Conservation (phyloP, 192 early-diverging fungal genomes). For the Nowakowskiella sp. region DNA sequence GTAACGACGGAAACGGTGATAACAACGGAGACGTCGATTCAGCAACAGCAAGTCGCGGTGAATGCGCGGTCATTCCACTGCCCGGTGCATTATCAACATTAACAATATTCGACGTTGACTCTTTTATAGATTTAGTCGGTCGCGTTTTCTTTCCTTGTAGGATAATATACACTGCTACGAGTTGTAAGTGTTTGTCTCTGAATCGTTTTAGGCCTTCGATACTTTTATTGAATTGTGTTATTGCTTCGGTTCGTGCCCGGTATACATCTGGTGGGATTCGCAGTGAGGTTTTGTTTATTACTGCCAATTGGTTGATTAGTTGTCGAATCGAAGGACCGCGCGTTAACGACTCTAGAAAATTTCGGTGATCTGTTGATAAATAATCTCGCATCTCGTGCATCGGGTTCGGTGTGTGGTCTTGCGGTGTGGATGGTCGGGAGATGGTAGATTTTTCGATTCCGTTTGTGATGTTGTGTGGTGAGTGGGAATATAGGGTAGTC, state of each 20-base stretch:
- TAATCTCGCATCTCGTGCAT: slow-evolving; percentile 88
- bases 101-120: slow-evolving; percentile 20
- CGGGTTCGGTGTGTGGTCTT: slow-evolving; percentile 41
- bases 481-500: neutral
- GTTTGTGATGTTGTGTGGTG: neutral
- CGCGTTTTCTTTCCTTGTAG: slow-evolving; percentile 64
- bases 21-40: too few relatives aligned
- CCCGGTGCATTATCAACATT: neutral
- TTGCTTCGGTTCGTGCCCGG: slow-evolving; percentile 18
- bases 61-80: too few relatives aligned
- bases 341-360: slow-evolving; percentile 59
- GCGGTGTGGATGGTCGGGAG: slow-evolving; percentile 7
- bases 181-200: slow-evolving; percentile 85
- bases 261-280: slow-evolving; percentile 6
- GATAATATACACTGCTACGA: slow-evolving; percentile 86
- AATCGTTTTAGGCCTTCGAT: slow-evolving; percentile 76
- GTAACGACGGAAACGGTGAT: too few relatives aligned
- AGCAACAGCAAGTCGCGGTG: too few relatives aligned
- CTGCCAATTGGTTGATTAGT: slow-evolving; percentile 41
- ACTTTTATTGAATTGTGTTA: slow-evolving; percentile 72
- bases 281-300: slow-evolving; percentile 9
- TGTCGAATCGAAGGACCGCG: slow-evolving; percentile 30
- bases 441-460: slow-evolving; percentile 10
- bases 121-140: slow-evolving; percentile 57
- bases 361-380: slow-evolving; percentile 81